A percentile compares a stretch with the other conserved stretches of the same genome.
Conservation (phyloP, 1,284 basidiomycete species). For the Ustilago curta region DNA sequence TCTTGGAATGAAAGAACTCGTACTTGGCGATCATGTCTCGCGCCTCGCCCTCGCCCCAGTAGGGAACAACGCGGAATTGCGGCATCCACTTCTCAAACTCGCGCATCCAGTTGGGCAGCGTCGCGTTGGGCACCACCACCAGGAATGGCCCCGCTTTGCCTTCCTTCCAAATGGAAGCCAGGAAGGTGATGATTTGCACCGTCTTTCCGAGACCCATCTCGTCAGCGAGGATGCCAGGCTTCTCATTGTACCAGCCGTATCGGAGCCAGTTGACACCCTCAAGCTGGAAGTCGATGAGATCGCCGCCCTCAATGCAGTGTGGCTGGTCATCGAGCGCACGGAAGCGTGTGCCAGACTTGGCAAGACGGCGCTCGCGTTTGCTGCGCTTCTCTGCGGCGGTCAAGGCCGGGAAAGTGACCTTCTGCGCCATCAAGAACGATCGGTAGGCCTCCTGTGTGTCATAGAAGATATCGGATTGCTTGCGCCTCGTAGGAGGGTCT, state of each 20-base stretch:
- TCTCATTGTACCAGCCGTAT: conserved; percentile 73
- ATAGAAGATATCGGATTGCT: conserved; percentile 74
- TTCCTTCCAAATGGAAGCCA: conserved; percentile 77
- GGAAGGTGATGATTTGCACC: conserved; percentile 87
- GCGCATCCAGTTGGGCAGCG: conserved; percentile 82
- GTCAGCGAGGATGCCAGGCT: conserved; percentile 93
- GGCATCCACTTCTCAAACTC: conserved; percentile 92
- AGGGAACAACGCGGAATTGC: conserved; percentile 80
- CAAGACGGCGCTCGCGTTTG: conserved; percentile 46
- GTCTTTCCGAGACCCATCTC: conserved; percentile 95
- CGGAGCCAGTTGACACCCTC: conserved; percentile 91
- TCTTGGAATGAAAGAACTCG: conserved; percentile 79
- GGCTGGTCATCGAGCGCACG: conserved; percentile 70
- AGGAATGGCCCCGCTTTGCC: conserved; percentile 79
- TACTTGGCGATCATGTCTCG: conserved; percentile 84
- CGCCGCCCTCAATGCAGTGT: conserved; percentile 70
- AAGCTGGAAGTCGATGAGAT: conserved; percentile 74
- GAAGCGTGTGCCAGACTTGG: conserved; percentile 48
- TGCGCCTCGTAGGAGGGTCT: conserved; percentile 79
- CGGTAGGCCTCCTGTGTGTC: conserved; percentile 78
- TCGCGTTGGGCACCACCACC: conserved; percentile 93
- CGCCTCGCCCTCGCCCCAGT: conserved; percentile 75
- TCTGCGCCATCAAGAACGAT: conserved; percentile 76
- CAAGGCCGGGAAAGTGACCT: conserved; percentile 76
- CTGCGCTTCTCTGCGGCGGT: conserved; percentile 51